Percentiles rank a stretch among this genome's conserved stretches.
These are phyloP conservation scores for Plicaturopsis crispa DNA, from an alignment of 768 basidiomycete species.

Conservation along the genomic window DNA sequence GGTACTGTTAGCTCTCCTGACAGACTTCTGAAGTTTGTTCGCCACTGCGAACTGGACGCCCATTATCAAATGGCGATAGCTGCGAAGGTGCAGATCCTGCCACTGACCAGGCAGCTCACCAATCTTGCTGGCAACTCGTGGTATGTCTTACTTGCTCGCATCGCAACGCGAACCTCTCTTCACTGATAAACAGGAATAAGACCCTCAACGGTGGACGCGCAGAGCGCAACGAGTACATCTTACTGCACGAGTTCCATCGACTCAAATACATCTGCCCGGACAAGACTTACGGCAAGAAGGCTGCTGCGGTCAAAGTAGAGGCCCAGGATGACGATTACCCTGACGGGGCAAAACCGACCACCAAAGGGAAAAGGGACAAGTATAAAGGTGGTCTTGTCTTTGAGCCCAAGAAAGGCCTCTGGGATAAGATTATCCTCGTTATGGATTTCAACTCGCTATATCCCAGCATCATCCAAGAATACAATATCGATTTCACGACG, in stretches of 20 bases:
- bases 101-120: conserved; percentile 88
- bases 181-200: conserved; percentile 65
- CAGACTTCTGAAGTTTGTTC: conserved; percentile 77
- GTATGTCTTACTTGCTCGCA: conserved; percentile 33
- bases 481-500: conserved; percentile 98
- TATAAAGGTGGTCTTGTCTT: conserved; percentile 99
- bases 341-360: conserved; percentile 48
- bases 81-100: conserved; percentile 87
- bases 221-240: conserved; percentile 98
- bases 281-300: conserved; percentile 81
- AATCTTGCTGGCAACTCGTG: conserved; percentile 96
- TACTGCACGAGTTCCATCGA: conserved; percentile 95
- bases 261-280: conserved; percentile 96
- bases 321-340: conserved; percentile 47
- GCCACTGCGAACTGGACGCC: conserved; percentile 92
- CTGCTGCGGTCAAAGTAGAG: conserved; percentile 35
- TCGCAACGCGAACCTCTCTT: not conserved
- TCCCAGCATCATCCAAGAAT: conserved; percentile 99
- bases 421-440: conserved; percentile 95
- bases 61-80: conserved; percentile 98
- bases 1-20: conserved; percentile 70
- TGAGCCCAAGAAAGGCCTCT: conserved; percentile 90
- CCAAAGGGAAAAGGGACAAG: conserved; percentile 80
- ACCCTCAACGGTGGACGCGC: conserved; percentile 96
- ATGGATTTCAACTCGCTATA: conserved; percentile 99